Evolutionary conservation across 1,139 yeast species (phyloP), one percentile per base, ranked within the genome.

Genomic region (Debaryomycetaceae sp.): DNA sequence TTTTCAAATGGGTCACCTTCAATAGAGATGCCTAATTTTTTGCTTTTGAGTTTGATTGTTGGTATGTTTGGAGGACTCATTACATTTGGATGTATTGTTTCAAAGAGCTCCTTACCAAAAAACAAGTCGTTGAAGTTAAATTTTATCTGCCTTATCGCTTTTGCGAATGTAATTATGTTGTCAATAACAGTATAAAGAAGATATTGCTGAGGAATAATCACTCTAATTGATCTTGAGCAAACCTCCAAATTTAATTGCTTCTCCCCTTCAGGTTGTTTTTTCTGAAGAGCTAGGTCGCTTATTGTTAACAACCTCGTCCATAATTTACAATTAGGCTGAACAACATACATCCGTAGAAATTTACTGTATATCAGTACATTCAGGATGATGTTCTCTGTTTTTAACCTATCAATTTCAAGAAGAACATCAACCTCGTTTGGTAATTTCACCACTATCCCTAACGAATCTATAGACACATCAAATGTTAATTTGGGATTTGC

Each of bases 161-260:
- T 86, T 42, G 70, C 72, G 40, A 79, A 63, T 0, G 87, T 79
- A 30, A 83, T 74, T 3, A 79, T 55, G 49, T 83, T 83, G 48
- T 86, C 95, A 40, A 83, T 66, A 30, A 85, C 76, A 8, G 79
- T 75, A 57, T 82, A 83, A 43, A 84, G 76, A 40, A 81, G 67
- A 52, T 81, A 81, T 44, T 80, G 79, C 52, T 80, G 79, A 1
- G 88, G 87, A 37, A 82, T 63, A 38, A 60, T 63, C 33, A 73
- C 49, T 33, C 72, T 50, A 8, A 71, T 55, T 2, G 64, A 58
- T 11, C 51, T 52, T 6, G 73, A 51, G 1, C 44, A 44, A 14
- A 69, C 48, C 17, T 55, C 59, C 34, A 60, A 46, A 11, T 22
- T 22, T 22, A 22, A 48, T n/a, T n/a, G n/a, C 67, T 35, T 35